Evolutionary conservation across 2,329 filamentous ascomycete species (phyloP).

Genomic region (Botrytis paeoniae): DNA sequence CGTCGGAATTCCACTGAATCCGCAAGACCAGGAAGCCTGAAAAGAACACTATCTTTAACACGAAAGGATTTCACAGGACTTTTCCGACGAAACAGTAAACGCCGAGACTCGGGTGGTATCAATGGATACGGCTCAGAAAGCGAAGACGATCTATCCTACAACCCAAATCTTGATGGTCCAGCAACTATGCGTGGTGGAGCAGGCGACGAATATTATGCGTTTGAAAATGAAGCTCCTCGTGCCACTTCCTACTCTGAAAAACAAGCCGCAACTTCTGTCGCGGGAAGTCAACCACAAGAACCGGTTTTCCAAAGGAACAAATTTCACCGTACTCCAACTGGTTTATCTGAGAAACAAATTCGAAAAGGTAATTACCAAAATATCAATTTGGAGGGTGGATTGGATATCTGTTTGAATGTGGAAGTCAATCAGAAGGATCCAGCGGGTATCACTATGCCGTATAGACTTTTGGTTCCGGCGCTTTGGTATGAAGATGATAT

Average conservation of each 20-base stretch:
- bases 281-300: constrained; percentile 24
- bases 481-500: constrained; percentile 52
- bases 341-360: constrained; percentile 61
- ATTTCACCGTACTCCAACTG: constrained; percentile 70
- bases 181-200: constrained; percentile 40
- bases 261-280: constrained; percentile 29
- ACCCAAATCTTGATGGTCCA: constrained; percentile 20
- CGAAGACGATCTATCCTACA: constrained; percentile 40
- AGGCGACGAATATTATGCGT: constrained; percentile 48
- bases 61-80: constrained; percentile 48
- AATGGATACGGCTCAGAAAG: constrained; percentile 52
- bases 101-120: constrained; percentile 49
- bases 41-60: constrained; percentile 57
- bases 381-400: constrained; percentile 75
- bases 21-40: constrained; percentile 43
- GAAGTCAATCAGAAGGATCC: constrained; percentile 86
- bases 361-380: constrained; percentile 52
- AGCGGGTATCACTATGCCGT: constrained; percentile 81
- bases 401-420: constrained; percentile 86
- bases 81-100: constrained; percentile 48
- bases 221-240: constrained; percentile 24
- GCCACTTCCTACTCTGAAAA: constrained; percentile 23
- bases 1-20: constrained; percentile 42
- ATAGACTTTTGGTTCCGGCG: constrained; percentile 79
- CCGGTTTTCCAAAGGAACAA: constrained; percentile 22